Evolutionary conservation across 805 yeast genomes (phyloP).

Genomic region (Saccharomycopsis fodiens): DNA sequence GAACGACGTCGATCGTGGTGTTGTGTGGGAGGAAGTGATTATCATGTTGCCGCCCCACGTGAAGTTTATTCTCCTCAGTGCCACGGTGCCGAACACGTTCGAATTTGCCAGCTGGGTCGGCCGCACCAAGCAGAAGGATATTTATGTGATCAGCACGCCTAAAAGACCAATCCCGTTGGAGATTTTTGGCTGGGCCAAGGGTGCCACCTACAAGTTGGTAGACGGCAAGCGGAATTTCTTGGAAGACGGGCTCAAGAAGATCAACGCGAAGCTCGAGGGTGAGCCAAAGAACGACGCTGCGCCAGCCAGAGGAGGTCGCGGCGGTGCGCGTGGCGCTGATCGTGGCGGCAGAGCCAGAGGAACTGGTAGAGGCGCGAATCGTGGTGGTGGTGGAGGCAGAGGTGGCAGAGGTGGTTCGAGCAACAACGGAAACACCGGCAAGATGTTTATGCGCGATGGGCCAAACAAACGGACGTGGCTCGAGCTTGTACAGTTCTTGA

Average conservation of each 20-base stretch:
- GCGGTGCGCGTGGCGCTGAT: conserved; percentile 25
- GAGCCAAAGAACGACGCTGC: conserved; percentile 34
- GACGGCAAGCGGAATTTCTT: conserved; percentile 65
- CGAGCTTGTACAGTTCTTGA: conserved; percentile 61
- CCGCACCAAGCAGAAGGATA: conserved; percentile 90
- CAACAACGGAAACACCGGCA: conserved; percentile 26
- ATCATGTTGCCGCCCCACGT: conserved; percentile 97
- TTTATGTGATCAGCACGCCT: conserved; percentile 92
- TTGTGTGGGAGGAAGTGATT: conserved; percentile 98
- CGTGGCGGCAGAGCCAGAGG: conserved; percentile 32
- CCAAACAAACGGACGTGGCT: conserved; percentile 79
- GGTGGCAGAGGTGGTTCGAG: conserved; percentile 19
- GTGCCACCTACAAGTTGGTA: conserved; percentile 62
- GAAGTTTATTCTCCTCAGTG: conserved; percentile 82
- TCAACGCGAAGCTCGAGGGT: conserved; percentile 42
- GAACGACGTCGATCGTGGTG: conserved; percentile 95
- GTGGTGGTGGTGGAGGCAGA: conserved; percentile 25
- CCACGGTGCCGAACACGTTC: conserved; percentile 97
- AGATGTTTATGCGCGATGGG: conserved; percentile 42
- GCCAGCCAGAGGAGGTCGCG: conserved; percentile 24
- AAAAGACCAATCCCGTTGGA: conserved; percentile 96
- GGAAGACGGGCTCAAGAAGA: conserved; percentile 55
- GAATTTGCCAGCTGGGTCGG: conserved; percentile 99
- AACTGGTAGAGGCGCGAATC: conserved; percentile 25
- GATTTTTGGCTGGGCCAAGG: conserved; percentile 77